phyloP scores from a whole-genome alignment of 495 filamentous ascomycete genomes.

The Penicillium ochrochloron region DNA sequence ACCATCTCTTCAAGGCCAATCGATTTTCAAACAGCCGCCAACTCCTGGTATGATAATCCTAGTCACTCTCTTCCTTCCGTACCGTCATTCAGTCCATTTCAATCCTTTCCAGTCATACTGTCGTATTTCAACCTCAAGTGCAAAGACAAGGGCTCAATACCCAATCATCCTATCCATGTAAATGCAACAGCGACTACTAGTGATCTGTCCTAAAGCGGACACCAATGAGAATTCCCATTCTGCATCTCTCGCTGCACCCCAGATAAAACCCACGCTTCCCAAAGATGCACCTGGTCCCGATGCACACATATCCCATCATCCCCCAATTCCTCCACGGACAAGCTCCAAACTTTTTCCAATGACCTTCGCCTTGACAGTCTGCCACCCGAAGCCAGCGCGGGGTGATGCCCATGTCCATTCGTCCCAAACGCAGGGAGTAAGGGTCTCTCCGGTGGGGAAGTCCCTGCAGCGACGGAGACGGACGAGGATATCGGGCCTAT shows the following conservation, averaged over 20 bases:
- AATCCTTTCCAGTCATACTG: neutral
- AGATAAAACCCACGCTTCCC: conserved; percentile 69
- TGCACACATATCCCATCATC: conserved; percentile 61
- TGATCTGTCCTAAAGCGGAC: no score
- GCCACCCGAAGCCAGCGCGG: conserved; percentile 21
- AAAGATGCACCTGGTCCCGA: conserved; percentile 59
- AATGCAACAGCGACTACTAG: neutral
- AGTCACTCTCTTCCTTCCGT: neutral
- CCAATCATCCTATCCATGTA: neutral
- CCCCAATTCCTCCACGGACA: conserved; percentile 54
- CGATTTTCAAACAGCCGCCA: conserved; percentile 22
- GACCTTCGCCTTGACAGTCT: conserved; percentile 16
- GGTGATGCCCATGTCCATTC: neutral
- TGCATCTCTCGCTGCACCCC: conserved; percentile 13
- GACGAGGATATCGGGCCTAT: conserved; percentile 9
- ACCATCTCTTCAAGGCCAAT: neutral
- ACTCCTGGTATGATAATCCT: conserved; percentile 6
- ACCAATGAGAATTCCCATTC: conserved; percentile 10
- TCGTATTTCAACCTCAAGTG: neutral
- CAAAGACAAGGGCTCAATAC: neutral
- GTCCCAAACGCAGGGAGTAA: neutral
- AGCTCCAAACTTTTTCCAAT: conserved; percentile 29
- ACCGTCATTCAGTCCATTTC: neutral
- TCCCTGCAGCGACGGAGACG: conserved; percentile 24
- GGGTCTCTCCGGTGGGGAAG: conserved; percentile 10